A percentile compares a stretch with the other conserved stretches of the same genome.
These are phyloP conservation scores for Hypoxylon fuscum DNA, from an alignment of 495 filamentous ascomycete genomes.

Conservation along the genomic window DNA sequence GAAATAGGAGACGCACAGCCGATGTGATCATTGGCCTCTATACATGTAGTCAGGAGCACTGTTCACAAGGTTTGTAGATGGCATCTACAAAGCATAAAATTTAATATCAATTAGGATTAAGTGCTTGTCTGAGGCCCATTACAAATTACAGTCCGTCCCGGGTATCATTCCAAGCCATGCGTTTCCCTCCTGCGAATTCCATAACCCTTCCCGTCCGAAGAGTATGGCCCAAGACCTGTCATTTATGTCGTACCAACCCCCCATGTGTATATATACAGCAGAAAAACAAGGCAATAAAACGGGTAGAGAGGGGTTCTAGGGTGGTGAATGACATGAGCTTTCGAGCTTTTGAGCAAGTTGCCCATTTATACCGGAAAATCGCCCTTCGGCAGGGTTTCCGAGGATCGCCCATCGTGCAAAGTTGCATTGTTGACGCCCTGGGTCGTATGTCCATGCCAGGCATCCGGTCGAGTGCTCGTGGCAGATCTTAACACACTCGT, in stretches of 20 bases:
- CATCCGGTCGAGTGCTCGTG: constrained; percentile 37
- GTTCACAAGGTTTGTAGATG: background rate
- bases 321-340: constrained; percentile 32
- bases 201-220: constrained; percentile 21
- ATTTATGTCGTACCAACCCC: constrained; percentile 19
- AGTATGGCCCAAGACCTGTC: constrained; percentile 18
- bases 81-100: background rate
- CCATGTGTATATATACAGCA: constrained; percentile 32
- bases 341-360: constrained; percentile 35
- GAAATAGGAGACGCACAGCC: constrained; percentile 7
- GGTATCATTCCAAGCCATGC: constrained; percentile 42
- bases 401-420: constrained; percentile 56
- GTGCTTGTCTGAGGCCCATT: constrained; percentile 24
- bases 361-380: constrained; percentile 47
- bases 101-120: constrained; percentile 14
- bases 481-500: constrained; percentile 47
- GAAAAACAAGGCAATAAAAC: constrained; percentile 4
- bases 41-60: background rate
- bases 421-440: constrained; percentile 41
- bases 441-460: constrained; percentile 58
- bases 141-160: constrained; percentile 37
- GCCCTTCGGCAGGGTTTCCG: constrained; percentile 45
- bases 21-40: background rate
- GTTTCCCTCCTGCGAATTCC: constrained; percentile 16
- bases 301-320: background rate